Evolutionary conservation across 1,284 basidiomycete species (phyloP).

Genomic region (Trichosporon sp.): DNA sequence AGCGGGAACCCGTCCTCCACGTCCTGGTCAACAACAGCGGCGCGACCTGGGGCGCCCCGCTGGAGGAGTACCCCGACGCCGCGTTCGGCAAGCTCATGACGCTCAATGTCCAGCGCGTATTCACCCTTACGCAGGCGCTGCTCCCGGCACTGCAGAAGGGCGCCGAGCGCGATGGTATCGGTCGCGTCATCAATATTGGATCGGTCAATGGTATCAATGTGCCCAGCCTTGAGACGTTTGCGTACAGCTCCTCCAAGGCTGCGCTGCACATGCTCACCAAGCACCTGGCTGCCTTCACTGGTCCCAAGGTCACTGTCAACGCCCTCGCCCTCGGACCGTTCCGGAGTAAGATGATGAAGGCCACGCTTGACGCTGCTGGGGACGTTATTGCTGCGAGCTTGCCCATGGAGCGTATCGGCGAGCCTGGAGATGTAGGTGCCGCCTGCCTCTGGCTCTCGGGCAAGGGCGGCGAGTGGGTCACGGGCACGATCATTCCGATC

Average conservation of each 20-base stretch:
- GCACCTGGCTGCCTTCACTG: conserved; percentile 66
- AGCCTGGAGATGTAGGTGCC: conserved; percentile 67
- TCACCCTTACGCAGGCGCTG: conserved; percentile 69
- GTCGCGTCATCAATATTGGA: conserved; percentile 69
- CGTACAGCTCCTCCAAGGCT: conserved; percentile 69
- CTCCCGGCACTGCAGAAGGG: conserved; percentile 65
- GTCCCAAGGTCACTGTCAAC: conserved; percentile 69
- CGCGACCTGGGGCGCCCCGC: conserved; percentile 65
- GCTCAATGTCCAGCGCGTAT: conserved; percentile 70
- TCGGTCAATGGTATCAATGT: conserved; percentile 65
- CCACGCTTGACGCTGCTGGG: conserved; percentile 62
- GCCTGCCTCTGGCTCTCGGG: conserved; percentile 66
- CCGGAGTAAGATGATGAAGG: conserved; percentile 62
- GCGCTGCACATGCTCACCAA: conserved; percentile 61
- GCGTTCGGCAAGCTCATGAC: conserved; percentile 61
- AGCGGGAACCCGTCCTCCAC: conserved; percentile 57
- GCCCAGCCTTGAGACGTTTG: conserved; percentile 67
- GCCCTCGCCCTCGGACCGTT: conserved; percentile 67
- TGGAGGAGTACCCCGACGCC: conserved; percentile 64
- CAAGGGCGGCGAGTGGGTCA: conserved; percentile 66
- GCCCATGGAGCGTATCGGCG: conserved; percentile 65
- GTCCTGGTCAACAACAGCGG: conserved; percentile 64
- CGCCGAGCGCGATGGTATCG: conserved; percentile 59
- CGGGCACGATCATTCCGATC: conserved; percentile 65
- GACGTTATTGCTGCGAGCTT: conserved; percentile 60